A percentile compares a stretch with the other conserved stretches of the same genome.
Evolutionary conservation across 441 rosid species (phyloP).

Genomic region (Gossypium davidsonii): DNA sequence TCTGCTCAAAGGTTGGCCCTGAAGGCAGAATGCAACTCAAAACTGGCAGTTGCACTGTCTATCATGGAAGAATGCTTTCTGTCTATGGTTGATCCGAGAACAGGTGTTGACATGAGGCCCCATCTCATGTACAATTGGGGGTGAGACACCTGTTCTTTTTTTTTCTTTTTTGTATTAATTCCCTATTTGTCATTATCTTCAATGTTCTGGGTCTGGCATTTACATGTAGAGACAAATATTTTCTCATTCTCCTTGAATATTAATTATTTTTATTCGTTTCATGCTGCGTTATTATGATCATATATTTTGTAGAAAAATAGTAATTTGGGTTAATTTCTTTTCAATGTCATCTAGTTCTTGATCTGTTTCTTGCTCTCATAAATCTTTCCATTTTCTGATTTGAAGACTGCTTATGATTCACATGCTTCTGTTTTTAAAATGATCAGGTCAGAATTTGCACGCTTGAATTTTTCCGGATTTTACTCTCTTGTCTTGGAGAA

Average conservation of each 20-base stretch:
- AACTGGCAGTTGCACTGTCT: conserved; percentile 81
- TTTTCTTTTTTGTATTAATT: not conserved
- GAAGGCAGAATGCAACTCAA: conserved; percentile 95
- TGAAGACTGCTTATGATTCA: not conserved
- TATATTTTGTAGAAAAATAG: not conserved
- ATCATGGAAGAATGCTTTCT: conserved; percentile 94
- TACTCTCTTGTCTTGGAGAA: conserved; percentile 86
- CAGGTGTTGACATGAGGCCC: conserved; percentile 94
- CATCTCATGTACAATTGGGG: conserved; percentile 89
- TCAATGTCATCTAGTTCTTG: not conserved
- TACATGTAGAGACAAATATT: not conserved
- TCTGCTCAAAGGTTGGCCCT: conserved; percentile 70
- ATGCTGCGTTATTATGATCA: not conserved
- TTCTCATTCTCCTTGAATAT: not conserved
- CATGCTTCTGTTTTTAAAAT: conserved; percentile 14
- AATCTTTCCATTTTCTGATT: not conserved
- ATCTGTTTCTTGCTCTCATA: not conserved
- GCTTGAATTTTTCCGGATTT: conserved; percentile 78
- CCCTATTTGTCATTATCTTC: not conserved
- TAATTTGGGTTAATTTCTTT: not conserved
- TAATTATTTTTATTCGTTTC: not conserved
- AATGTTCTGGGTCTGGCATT: conserved; percentile 1
- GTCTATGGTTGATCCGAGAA: conserved; percentile 92
- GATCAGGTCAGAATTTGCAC: conserved; percentile 75
- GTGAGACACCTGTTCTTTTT: conserved; percentile 33